phyloP scores from a whole-genome alignment of 1,139 yeast species.

The Ogataea hybrid region DNA sequence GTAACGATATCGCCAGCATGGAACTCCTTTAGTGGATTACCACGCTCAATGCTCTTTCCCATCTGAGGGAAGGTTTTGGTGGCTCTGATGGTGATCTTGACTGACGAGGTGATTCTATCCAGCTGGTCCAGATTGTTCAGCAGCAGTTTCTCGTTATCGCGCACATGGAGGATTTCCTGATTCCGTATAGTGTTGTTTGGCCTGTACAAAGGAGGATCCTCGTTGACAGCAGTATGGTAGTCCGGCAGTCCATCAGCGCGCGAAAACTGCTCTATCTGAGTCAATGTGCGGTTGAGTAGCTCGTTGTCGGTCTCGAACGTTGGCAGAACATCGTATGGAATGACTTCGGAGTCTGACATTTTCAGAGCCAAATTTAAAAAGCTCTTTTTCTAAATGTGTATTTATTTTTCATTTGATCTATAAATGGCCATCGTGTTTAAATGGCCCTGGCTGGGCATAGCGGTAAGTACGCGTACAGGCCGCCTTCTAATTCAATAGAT shows the following conservation, averaged over 20 bases:
- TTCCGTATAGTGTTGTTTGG: constrained; percentile 20
- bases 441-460: constrained; percentile 60
- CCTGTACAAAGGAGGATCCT: constrained; percentile 22
- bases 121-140: constrained; percentile 35
- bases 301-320: constrained; percentile 58
- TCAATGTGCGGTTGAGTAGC: constrained; percentile 39
- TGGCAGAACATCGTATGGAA: constrained; percentile 46
- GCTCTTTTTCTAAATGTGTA: background rate
- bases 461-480: constrained; percentile 36
- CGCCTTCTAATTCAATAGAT: constrained; percentile 39
- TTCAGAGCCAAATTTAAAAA: background rate
- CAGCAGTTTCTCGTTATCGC: constrained; percentile 29
- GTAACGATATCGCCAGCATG: constrained; percentile 52
- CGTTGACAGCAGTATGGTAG: constrained; percentile 30
- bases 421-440: constrained; percentile 40
- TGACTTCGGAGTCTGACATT: constrained; percentile 13
- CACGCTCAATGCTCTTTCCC: constrained; percentile 30
- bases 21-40: constrained; percentile 40
- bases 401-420: background rate
- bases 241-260: constrained; percentile 34
- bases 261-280: constrained; percentile 34
- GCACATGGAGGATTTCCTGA: constrained; percentile 22
- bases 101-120: constrained; percentile 29
- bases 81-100: constrained; percentile 34
- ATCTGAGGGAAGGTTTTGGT: constrained; percentile 38